A percentile compares a stretch with the other conserved stretches of the same genome.
Evolutionary conservation across 1,284 basidiomycete genomes (phyloP).

Genomic region (Sporisorium iseilematis-ciliati): DNA sequence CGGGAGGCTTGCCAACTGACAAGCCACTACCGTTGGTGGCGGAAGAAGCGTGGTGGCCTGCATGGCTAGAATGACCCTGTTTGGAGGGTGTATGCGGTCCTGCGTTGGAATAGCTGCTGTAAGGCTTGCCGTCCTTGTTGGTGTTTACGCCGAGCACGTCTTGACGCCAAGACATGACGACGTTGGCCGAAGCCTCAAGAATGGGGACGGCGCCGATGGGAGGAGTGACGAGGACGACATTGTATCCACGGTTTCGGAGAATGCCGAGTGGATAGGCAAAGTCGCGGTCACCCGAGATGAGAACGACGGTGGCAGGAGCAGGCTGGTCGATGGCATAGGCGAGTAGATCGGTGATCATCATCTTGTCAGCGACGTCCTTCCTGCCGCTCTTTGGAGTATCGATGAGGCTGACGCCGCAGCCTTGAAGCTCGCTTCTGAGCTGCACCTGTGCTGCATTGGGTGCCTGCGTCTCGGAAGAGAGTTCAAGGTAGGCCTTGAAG

Average conservation of each 20-base stretch:
- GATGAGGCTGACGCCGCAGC: slow-evolving; percentile 63
- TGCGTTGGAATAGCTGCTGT: slow-evolving; percentile 33
- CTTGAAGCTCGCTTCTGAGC: slow-evolving; percentile 63
- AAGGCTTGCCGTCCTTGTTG: slow-evolving; percentile 51
- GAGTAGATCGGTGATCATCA: slow-evolving; percentile 65
- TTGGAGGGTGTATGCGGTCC: slow-evolving; percentile 35
- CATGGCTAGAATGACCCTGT: not conserved
- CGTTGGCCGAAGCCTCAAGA: slow-evolving; percentile 59
- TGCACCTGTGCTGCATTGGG: slow-evolving; percentile 52
- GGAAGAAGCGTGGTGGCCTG: slow-evolving; percentile 2
- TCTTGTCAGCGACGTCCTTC: slow-evolving; percentile 65
- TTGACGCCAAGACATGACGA: slow-evolving; percentile 61
- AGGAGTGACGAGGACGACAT: slow-evolving; percentile 58
- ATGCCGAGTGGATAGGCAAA: slow-evolving; percentile 64
- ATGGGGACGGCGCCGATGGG: slow-evolving; percentile 62
- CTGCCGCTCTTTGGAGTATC: slow-evolving; percentile 63
- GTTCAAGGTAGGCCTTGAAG: slow-evolving; percentile 66
- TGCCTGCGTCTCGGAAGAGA: slow-evolving; percentile 48
- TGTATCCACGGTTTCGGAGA: slow-evolving; percentile 60
- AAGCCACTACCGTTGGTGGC: slow-evolving; percentile 1
- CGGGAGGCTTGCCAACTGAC: slow-evolving; percentile 25
- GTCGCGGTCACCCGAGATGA: slow-evolving; percentile 64
- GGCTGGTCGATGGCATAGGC: slow-evolving; percentile 63
- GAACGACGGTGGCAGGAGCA: slow-evolving; percentile 58
- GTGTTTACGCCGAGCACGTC: slow-evolving; percentile 60